Conservation (phyloP, 805 yeast genomes). For the Saccharomyces cerevisiae region DNA sequence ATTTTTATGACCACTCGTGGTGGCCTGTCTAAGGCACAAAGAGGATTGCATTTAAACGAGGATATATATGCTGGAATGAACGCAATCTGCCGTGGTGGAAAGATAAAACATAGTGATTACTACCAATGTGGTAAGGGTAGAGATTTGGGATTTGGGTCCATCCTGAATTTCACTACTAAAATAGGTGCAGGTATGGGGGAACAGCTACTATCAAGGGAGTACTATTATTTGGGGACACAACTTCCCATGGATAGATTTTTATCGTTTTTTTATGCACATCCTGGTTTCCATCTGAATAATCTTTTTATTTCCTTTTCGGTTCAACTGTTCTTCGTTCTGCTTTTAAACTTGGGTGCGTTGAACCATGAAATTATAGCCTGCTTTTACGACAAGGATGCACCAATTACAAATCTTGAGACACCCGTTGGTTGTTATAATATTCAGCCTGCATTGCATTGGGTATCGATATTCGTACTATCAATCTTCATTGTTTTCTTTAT, state of each 20-base stretch:
- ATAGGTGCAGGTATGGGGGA: conserved; percentile 99
- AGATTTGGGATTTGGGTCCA: conserved; percentile 88
- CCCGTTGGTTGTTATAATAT: conserved; percentile 85
- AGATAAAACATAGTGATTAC: conserved; percentile 91
- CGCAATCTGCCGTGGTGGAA: conserved; percentile 82
- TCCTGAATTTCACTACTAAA: conserved; percentile 86
- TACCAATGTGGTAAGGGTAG: conserved; percentile 96
- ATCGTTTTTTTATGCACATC: conserved; percentile 93
- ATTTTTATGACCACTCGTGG: conserved; percentile 93
- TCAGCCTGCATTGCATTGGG: conserved; percentile 85
- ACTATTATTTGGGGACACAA: conserved; percentile 82
- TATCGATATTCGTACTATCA: conserved; percentile 76
- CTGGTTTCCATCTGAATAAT: conserved; percentile 91
- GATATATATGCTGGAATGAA: conserved; percentile 95
- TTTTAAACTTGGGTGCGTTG: conserved; percentile 73
- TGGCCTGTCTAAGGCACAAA: conserved; percentile 91
- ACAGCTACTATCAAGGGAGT: conserved; percentile 84
- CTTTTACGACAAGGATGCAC: conserved; percentile 52
- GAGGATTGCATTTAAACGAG: conserved; percentile 85
- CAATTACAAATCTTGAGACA: conserved; percentile 60
- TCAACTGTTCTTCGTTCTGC: conserved; percentile 74
- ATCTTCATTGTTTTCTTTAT: conserved; percentile 90
- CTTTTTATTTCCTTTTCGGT: conserved; percentile 79
- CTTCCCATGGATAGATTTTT: conserved; percentile 82
- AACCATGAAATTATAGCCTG: conserved; percentile 66